Base-by-base conservation (phyloP, 441 rosid genomes). In the Flueggea neowawraea region DNA sequence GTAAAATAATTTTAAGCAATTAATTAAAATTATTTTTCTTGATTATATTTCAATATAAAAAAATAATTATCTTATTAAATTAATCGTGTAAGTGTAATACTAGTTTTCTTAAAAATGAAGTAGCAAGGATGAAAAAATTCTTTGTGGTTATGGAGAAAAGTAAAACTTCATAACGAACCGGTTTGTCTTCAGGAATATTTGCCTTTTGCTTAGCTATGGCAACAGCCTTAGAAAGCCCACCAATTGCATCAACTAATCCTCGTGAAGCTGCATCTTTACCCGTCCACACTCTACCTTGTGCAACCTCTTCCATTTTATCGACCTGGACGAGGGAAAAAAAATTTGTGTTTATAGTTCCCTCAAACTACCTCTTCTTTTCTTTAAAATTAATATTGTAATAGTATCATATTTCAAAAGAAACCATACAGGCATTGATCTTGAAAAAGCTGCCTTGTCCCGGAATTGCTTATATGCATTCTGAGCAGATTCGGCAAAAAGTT, bases 281-380 rank as follows among this genome's bases (percentile, higher is more conserved):
- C n/a, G 96, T 85, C 99, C 99, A 94, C 56, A 90, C 99, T 84
- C 99, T 87, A 31, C 99, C 99, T 73, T 94, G 99, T 67, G 99
- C 97, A 68, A 89, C 82, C 79, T 84, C 90, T 79, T 94, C 99
- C 97, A 94, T 91, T 77, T 83, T 75, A 55, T 91, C 87, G 54
- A 85, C 88, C 99, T 94, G 74, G n/a, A 49, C 52, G 52, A 32
- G 63, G 41, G 73, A 39, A 28, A 62, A 15, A 8, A 16, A 65
- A 50, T 55, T 41, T 12, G 55, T 41, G 13, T 28, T 53, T 6
- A 53, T 10, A 2, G 7, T 53, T 44, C 13, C 0, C 14, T 47
- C 55, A 52, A 32, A 31, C 16, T 12, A 8, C 16, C 31, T 4
- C 2, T 22, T 64, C 28, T 58, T 61, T 32, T 41, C 12, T 4